Evolutionary conservation across 1,284 basidiomycete species (phyloP), one percentile per base, ranked within the genome.

Genomic region (Moniliophthora roreri): DNA sequence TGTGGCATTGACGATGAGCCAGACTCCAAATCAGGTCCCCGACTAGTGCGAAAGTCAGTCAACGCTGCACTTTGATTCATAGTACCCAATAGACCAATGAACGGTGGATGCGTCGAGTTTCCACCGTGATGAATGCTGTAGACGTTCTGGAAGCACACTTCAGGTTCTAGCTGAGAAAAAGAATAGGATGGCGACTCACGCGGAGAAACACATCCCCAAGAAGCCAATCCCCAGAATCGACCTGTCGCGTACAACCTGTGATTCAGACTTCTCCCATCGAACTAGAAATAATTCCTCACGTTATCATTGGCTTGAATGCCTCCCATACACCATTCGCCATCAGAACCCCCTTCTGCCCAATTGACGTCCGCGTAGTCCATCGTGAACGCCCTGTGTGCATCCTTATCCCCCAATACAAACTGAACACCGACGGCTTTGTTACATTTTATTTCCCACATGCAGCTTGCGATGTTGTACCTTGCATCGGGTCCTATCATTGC

Each of bases 171-270:
- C 11, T 13, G 23, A 26, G 10, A 32, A 32, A 11, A 32, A 32
- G 2, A 10, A 13, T 26, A 16, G 15, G 16, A 2, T n/a, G 24
- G 28, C 16, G 11, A 69, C 74, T 52, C 56, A 79, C 81, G 60
- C 82, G 73, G 52, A 85, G 69, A 58, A 82, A 85, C 16, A 75
- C 71, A 55, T 80, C 80, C 13, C 82, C 82, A 18, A 84, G 69
- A 15, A 85, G 69, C 83, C 83, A 85, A 63, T 85, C 83, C 3
- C 79, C 80, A n/a, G 79, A 78, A 58, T 75, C 75, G 36, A 85
- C 77, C 76, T 84, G 39, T 26, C 37, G 36, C 28, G 24, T 38
- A 26, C 38, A 38, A 45, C 35, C 7, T 37, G 21, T 50, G 20
- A 53, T 13, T 32, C 24, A 41, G 18, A 18, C 10, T 32, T n/a